These are phyloP conservation scores for Pogostemon cablin DNA, from an alignment of 257 asterid species.

Conservation along the genomic window DNA sequence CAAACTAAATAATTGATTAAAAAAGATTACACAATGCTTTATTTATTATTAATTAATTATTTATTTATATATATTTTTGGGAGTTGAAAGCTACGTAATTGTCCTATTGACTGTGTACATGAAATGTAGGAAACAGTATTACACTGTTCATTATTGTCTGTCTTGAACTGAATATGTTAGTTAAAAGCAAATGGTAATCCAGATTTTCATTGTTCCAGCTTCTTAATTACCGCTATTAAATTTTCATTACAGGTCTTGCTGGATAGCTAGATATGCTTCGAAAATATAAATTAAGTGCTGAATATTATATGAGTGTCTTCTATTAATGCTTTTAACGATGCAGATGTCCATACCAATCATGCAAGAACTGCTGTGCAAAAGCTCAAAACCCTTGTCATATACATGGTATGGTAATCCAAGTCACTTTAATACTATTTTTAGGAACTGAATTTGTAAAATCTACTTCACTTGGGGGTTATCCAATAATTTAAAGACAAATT, in stretches of 20 bases:
- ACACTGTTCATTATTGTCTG: too few relatives aligned
- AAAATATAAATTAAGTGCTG: conserved; percentile 18
- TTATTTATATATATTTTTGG: too few relatives aligned
- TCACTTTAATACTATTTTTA: conserved; percentile 22
- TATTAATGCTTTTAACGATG: conserved; percentile 35
- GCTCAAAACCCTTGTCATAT: conserved; percentile 98
- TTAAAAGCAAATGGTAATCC: neutral
- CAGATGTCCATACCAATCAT: conserved; percentile 96
- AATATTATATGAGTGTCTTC: neutral
- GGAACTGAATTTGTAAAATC: conserved; percentile 16
- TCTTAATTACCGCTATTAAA: neutral
- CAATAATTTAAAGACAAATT: neutral
- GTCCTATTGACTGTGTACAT: too few relatives aligned
- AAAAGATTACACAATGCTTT: too few relatives aligned
- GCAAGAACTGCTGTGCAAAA: conserved; percentile 93
- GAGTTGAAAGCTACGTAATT: too few relatives aligned
- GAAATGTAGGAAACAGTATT: neutral
- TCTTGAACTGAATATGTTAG: neutral
- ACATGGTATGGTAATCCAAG: conserved; percentile 58
- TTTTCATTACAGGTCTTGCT: neutral
- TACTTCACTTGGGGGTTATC: conserved; percentile 1
- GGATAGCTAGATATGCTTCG: conserved; percentile 6
- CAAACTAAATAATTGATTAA: too few relatives aligned
- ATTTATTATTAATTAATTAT: too few relatives aligned
- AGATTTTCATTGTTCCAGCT: neutral